phyloP scores from a whole-genome alignment of 169 alveolate species.

The Eimeria necatrix region DNA sequence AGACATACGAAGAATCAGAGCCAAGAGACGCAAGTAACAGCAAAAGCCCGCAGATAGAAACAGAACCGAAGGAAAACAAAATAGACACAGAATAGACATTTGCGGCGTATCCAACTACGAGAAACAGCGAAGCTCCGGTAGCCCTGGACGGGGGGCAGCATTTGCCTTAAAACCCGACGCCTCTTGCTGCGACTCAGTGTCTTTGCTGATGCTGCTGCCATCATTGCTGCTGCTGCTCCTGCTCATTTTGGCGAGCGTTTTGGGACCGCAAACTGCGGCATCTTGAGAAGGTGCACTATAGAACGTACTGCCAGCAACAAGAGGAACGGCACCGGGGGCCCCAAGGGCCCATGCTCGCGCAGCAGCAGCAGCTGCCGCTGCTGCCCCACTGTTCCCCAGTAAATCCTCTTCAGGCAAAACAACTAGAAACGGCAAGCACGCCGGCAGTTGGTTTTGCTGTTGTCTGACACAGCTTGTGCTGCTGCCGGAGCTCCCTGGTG shows the following conservation, averaged over 20 bases:
- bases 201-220: not conserved
- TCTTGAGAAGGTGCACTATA: slow-evolving; percentile 25
- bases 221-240: not conserved
- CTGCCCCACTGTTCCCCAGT: slow-evolving; percentile 18
- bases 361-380: slow-evolving; percentile 17
- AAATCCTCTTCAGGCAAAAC: slow-evolving; percentile 33
- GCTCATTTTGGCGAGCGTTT: not conserved
- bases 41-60: not conserved
- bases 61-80: not conserved
- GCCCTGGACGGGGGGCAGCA: not conserved
- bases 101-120: not conserved
- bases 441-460: not conserved
- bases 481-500: not conserved
- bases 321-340: slow-evolving; percentile 7
- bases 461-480: not conserved
- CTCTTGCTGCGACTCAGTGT: not conserved
- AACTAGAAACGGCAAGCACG: not conserved
- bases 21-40: too few relatives aligned
- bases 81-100: not conserved
- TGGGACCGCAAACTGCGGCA: not conserved
- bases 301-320: not conserved
- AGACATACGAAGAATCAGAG: too few relatives aligned
- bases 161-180: not conserved
- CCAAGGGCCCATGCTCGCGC: slow-evolving; percentile 15
- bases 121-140: not conserved